Evolutionary conservation across 345 rosid species (phyloP).

Genomic region (Ceriops zippeliana): DNA sequence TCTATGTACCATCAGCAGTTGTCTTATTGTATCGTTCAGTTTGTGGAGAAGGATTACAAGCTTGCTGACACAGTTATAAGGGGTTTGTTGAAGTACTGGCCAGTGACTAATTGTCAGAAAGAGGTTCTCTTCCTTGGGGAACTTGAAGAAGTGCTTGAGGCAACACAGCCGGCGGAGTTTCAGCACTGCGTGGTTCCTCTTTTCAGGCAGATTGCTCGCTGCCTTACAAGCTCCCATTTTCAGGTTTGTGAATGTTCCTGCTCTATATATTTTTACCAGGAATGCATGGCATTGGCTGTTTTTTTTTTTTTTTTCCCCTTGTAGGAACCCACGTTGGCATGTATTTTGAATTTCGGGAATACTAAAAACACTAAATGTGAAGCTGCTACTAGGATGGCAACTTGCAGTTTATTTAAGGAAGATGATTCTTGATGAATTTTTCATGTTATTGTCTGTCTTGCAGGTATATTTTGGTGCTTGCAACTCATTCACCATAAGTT

Average conservation of each 20-base stretch:
- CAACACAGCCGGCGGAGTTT: conserved; percentile 78
- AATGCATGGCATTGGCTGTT: background rate
- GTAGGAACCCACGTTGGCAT: background rate
- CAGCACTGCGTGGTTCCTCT: conserved; percentile 82
- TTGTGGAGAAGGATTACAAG: conserved; percentile 91
- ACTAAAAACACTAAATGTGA: background rate
- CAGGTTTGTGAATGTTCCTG: conserved; percentile 47
- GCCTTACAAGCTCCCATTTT: conserved; percentile 84
- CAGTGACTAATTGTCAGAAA: conserved; percentile 76
- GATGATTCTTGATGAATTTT: background rate
- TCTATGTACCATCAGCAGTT: conserved; percentile 74
- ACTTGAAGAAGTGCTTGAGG: conserved; percentile 92
- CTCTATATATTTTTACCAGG: background rate
- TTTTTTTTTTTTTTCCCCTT: no score
- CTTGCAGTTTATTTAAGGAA: background rate
- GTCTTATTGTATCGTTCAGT: conserved; percentile 78
- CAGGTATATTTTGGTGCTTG: background rate
- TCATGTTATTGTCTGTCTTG: background rate
- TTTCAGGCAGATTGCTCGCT: conserved; percentile 74
- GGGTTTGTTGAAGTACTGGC: conserved; percentile 89
- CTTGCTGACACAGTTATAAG: conserved; percentile 77
- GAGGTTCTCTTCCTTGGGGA: conserved; percentile 90
- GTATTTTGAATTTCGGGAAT: background rate
- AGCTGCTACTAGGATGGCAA: background rate
- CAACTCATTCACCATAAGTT: background rate